These are phyloP conservation scores for Penicillium pancosmium DNA, from an alignment of 495 filamentous ascomycete species.

Conservation along the genomic window DNA sequence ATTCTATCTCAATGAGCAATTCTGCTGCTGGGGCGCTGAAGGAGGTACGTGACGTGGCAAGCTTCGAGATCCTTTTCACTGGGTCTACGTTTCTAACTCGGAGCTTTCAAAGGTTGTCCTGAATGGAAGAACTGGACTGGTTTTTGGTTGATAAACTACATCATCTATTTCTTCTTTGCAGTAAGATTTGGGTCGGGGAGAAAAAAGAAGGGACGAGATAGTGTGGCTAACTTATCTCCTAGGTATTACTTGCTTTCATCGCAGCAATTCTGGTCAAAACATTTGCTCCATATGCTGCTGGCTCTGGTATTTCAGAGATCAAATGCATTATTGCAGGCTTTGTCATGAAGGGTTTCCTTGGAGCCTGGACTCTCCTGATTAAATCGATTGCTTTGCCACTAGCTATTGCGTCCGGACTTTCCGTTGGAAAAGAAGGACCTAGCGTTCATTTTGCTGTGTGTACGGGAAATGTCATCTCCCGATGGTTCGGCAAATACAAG, in stretches of 20 bases:
- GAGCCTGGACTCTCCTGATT: slow-evolving; percentile 89
- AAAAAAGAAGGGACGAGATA: too few relatives aligned
- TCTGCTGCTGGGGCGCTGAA: slow-evolving; percentile 98
- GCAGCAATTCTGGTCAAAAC: slow-evolving; percentile 86
- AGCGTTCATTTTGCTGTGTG: slow-evolving; percentile 99
- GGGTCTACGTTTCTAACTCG: neutral
- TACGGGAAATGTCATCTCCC: slow-evolving; percentile 94
- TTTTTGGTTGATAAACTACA: slow-evolving; percentile 77
- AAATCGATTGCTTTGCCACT: slow-evolving; percentile 91
- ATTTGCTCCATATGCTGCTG: slow-evolving; percentile 95
- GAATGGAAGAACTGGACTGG: slow-evolving; percentile 92
- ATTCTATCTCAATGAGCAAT: slow-evolving; percentile 97
- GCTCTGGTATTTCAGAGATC: slow-evolving; percentile 97
- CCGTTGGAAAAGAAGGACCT: slow-evolving; percentile 95
- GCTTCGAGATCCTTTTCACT: neutral
- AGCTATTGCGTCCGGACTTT: slow-evolving; percentile 92
- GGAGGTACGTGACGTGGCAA: slow-evolving; percentile 58
- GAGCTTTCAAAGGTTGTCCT: slow-evolving; percentile 62
- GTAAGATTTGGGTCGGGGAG: slow-evolving; percentile 45
- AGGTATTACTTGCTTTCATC: slow-evolving; percentile 81
- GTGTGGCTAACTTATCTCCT: neutral
- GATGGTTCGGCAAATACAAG: slow-evolving; percentile 90
- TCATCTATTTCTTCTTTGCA: slow-evolving; percentile 87
- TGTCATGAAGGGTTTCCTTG: slow-evolving; percentile 98
- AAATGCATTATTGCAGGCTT: slow-evolving; percentile 99